Evolutionary conservation across 306 rosid genomes (phyloP).

Genomic region (Begonia loranthoides): DNA sequence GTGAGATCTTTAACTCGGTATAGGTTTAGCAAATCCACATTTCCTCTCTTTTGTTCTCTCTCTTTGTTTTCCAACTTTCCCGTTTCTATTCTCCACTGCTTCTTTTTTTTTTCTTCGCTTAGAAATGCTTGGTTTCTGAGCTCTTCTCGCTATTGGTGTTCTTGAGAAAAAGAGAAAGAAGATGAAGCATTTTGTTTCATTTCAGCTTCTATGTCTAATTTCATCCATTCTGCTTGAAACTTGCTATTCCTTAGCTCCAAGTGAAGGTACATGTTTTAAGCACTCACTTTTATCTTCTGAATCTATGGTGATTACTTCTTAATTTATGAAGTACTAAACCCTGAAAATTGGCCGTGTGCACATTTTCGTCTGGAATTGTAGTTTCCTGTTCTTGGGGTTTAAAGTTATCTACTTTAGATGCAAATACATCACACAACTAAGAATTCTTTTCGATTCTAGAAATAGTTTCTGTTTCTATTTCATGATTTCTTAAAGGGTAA

Average conservation of each 20-base stretch:
- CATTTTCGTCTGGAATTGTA: no score
- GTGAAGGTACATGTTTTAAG: constrained; percentile 48
- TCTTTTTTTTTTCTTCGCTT: constrained; percentile 14
- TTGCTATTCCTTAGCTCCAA: constrained; percentile 31
- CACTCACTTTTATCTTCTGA: constrained; percentile 22
- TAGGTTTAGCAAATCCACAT: constrained; percentile 2
- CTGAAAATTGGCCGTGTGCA: no score
- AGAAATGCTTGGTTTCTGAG: constrained; percentile 20
- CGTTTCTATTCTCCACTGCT: not conserved
- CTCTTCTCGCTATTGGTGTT: constrained; percentile 20
- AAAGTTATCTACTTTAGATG: no score
- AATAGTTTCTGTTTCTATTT: no score
- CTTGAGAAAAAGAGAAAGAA: constrained; percentile 20
- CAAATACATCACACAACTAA: no score
- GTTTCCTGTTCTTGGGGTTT: no score
- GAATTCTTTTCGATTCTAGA: no score
- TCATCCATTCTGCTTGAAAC: constrained; percentile 29
- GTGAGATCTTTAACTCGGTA: constrained; percentile 16
- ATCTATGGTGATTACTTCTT: not conserved
- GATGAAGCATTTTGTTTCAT: constrained; percentile 39
- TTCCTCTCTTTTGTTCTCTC: constrained; percentile 9
- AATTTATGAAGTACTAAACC: not conserved
- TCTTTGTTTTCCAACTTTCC: not conserved
- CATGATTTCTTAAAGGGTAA: no score
- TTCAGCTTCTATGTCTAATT: constrained; percentile 36